Evolutionary conservation across 805 yeast species (phyloP).

Genomic region (Nakazawaea sp.): DNA sequence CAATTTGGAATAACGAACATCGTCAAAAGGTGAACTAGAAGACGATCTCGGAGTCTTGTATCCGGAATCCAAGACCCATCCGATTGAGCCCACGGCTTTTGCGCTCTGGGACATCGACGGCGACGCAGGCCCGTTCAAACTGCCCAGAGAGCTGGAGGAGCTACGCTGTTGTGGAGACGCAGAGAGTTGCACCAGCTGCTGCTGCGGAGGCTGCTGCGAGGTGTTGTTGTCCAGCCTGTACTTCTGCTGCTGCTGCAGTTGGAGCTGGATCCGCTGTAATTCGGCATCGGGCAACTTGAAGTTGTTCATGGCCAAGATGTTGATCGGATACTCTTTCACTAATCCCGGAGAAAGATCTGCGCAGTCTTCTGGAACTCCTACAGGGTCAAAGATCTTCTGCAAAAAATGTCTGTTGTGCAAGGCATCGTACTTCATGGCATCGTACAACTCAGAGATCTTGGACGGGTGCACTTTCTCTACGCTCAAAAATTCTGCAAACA

Average conservation of each 20-base stretch:
- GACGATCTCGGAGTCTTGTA: conserved; percentile 19
- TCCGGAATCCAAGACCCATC: conserved; percentile 49
- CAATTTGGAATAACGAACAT: conserved; percentile 68
- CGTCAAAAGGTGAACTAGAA: conserved; percentile 55
- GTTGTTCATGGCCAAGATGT: conserved; percentile 68
- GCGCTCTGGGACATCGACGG: conserved; percentile 8
- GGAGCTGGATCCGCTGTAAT: conserved; percentile 17
- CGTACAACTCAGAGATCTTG: conserved; percentile 92
- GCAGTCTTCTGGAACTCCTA: conserved; percentile 29
- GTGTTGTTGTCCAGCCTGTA: conserved; percentile 1
- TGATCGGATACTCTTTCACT: conserved; percentile 68
- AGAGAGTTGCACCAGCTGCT: conserved; percentile 9
- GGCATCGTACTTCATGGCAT: conserved; percentile 98
- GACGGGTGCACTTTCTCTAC: conserved; percentile 98
- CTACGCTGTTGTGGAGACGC: conserved; percentile 9
- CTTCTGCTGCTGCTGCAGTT: conserved; percentile 15
- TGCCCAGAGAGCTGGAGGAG: conserved; percentile 18
- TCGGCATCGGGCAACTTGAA: conserved; percentile 50
- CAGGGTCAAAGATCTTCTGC: conserved; percentile 73
- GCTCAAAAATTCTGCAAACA: conserved; percentile 83
- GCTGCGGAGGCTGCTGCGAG: neutral
- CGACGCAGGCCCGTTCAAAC: conserved; percentile 14
- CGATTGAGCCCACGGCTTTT: conserved; percentile 57
- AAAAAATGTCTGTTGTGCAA: conserved; percentile 88
- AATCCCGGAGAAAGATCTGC: conserved; percentile 43